Evolutionary conservation across 1,284 basidiomycete genomes (phyloP).

Genomic region (Salmacisia buchloeana): DNA sequence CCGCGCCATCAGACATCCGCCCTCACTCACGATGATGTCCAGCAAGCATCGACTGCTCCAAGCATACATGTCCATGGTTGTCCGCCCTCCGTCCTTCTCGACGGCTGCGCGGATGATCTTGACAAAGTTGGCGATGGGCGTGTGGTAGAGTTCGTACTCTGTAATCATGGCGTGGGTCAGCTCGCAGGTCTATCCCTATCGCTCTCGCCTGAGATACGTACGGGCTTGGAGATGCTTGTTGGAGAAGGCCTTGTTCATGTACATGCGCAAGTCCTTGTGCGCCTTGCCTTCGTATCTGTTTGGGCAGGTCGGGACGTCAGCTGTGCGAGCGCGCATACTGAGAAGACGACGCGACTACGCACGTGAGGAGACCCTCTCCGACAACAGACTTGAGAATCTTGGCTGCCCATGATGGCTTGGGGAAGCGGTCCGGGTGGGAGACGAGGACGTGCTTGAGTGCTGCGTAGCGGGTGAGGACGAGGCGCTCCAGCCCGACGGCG

Average conservation of each 20-base stretch:
- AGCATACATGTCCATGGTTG: conserved; percentile 31
- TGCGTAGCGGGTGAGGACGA: conserved; percentile 23
- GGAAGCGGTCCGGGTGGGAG: conserved; percentile 27
- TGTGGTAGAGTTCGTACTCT: conserved; percentile 35
- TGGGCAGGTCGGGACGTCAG: background rate
- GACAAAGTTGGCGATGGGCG: conserved; percentile 26
- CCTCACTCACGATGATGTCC: conserved; percentile 36
- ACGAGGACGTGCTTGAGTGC: conserved; percentile 29
- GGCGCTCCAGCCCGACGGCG: conserved; percentile 23
- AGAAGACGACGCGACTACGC: conserved; percentile 6
- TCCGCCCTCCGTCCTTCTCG: conserved; percentile 18
- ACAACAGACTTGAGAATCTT: conserved; percentile 28
- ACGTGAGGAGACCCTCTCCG: conserved; percentile 32
- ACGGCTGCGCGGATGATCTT: conserved; percentile 27
- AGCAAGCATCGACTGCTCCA: conserved; percentile 39
- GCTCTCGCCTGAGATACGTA: background rate
- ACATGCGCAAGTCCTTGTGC: conserved; percentile 34
- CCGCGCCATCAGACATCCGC: background rate
- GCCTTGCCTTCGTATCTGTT: conserved; percentile 20
- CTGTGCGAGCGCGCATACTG: background rate
- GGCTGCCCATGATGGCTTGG: conserved; percentile 24
- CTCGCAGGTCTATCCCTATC: background rate
- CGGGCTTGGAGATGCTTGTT: conserved; percentile 30
- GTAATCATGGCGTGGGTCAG: background rate
- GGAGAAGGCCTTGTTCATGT: conserved; percentile 39